A percentile compares a stretch with the other conserved stretches of the same genome.
Evolutionary conservation across 257 asterid species (phyloP).

Genomic region (Lithospermum erythrorhizon): DNA sequence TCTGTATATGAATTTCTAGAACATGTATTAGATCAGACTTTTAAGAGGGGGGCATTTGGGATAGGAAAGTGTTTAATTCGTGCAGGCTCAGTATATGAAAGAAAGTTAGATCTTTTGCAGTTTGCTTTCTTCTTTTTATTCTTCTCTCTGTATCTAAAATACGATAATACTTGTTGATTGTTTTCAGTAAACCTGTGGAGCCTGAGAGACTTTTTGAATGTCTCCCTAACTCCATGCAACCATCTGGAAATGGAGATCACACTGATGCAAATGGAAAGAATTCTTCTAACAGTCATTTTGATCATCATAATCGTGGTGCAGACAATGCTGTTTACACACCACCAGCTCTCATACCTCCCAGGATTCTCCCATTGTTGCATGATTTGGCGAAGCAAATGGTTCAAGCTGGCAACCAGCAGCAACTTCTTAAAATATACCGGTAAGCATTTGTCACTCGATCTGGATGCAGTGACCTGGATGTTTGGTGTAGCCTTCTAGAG

Average conservation of each 20-base stretch:
- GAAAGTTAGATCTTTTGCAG: no score
- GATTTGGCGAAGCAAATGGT: slow-evolving; percentile 92
- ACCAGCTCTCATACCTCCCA: slow-evolving; percentile 87
- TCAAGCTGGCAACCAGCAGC: slow-evolving; percentile 82
- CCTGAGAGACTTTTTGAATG: slow-evolving; percentile 99
- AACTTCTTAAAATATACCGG: slow-evolving; percentile 84
- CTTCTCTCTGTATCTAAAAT: not conserved
- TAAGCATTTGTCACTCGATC: slow-evolving; percentile 9
- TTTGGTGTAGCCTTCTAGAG: not conserved
- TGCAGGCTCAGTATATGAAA: no score
- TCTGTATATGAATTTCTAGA: no score
- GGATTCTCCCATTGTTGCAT: slow-evolving; percentile 86
- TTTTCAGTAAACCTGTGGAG: slow-evolving; percentile 88
- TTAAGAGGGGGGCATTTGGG: no score
- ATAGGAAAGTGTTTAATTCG: no score
- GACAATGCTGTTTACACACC: slow-evolving; percentile 73
- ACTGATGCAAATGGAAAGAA: slow-evolving; percentile 48
- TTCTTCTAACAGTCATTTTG: slow-evolving; percentile 57
- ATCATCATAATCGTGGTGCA: slow-evolving; percentile 36
- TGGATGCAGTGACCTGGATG: slow-evolving; percentile 8
- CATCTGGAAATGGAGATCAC: slow-evolving; percentile 61
- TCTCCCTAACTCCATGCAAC: slow-evolving; percentile 95
- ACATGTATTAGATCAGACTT: no score
- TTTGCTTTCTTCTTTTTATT: no score
- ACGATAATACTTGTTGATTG: slow-evolving; percentile 4